phyloP scores from a whole-genome alignment of 495 filamentous ascomycete genomes.

The Hypomontagnella monticulosa region DNA sequence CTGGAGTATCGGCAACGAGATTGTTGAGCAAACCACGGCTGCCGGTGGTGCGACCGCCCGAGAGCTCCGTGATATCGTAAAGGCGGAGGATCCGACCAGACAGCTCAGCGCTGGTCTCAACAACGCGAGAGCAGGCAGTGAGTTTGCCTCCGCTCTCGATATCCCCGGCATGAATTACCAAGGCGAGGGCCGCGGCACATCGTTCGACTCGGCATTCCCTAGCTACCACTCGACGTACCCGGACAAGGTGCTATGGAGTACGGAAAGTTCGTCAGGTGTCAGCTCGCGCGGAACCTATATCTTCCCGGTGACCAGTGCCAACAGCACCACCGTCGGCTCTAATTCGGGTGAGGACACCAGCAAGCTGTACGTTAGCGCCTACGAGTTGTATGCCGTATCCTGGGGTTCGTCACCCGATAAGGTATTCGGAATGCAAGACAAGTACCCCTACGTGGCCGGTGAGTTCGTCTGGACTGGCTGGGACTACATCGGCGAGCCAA shows the following conservation, averaged over 20 bases:
- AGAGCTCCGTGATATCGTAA: constrained; percentile 48
- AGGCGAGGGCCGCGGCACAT: constrained; percentile 55
- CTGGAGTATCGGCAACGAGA: constrained; percentile 61
- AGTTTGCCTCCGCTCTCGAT: constrained; percentile 51
- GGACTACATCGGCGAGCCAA: constrained; percentile 63
- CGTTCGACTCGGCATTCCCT: constrained; percentile 44
- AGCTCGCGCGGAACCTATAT: constrained; percentile 60
- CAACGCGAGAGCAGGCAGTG: constrained; percentile 41
- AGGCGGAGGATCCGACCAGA: constrained; percentile 54
- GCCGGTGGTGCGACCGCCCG: constrained; percentile 44
- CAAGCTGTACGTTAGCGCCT: constrained; percentile 52
- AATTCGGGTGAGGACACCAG: constrained; percentile 41
- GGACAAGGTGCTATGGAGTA: constrained; percentile 56
- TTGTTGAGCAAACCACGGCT: constrained; percentile 50
- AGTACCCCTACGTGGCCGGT: constrained; percentile 53
- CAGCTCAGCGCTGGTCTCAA: constrained; percentile 54
- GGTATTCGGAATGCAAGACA: constrained; percentile 58
- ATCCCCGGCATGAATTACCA: constrained; percentile 62
- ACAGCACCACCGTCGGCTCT: constrained; percentile 40
- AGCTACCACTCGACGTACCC: constrained; percentile 54
- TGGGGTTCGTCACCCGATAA: constrained; percentile 59
- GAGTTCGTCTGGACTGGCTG: constrained; percentile 64
- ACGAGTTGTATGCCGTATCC: constrained; percentile 55
- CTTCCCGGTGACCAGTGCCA: constrained; percentile 56
- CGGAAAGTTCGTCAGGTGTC: constrained; percentile 54